Conservation (phyloP, 2,329 filamentous ascomycete genomes). For the Colletotrichum tropicicola region DNA sequence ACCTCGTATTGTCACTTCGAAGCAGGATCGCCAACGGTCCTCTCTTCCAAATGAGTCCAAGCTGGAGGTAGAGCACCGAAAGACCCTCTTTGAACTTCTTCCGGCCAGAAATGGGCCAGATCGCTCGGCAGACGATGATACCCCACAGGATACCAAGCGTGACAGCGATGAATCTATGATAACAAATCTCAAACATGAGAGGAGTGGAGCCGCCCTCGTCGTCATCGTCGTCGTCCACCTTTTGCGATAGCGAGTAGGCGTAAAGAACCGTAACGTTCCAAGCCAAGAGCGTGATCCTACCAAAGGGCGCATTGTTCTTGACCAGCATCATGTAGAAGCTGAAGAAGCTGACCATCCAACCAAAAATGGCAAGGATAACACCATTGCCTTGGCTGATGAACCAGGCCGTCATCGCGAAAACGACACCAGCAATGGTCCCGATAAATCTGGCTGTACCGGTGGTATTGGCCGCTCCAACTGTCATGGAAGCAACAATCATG, state of each 20-base stretch:
- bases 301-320: slow-evolving; percentile 85
- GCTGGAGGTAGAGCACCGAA: slow-evolving; percentile 90
- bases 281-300: slow-evolving; percentile 91
- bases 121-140: slow-evolving; percentile 84
- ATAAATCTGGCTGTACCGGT: slow-evolving; percentile 87
- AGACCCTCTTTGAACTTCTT: slow-evolving; percentile 89
- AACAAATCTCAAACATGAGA: slow-evolving; percentile 85
- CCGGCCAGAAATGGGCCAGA: slow-evolving; percentile 94
- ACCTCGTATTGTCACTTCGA: slow-evolving; percentile 63
- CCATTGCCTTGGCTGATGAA: slow-evolving; percentile 78
- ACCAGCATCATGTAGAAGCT: slow-evolving; percentile 93
- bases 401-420: slow-evolving; percentile 82
- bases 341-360: slow-evolving; percentile 81
- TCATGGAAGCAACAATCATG: slow-evolving; percentile 99
- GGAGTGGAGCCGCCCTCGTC: slow-evolving; percentile 88
- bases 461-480: slow-evolving; percentile 93
- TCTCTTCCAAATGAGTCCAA: slow-evolving; percentile 96
- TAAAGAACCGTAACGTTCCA: slow-evolving; percentile 97
- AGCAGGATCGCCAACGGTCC: slow-evolving; percentile 83
- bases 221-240: slow-evolving; percentile 82
- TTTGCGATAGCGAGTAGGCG: slow-evolving; percentile 86
- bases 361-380: slow-evolving; percentile 79
- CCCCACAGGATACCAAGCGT: slow-evolving; percentile 91
- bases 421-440: slow-evolving; percentile 84
- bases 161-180: slow-evolving; percentile 88